phyloP scores from a whole-genome alignment of 73 alveolate species.

The Paramecium primaurelia region DNA sequence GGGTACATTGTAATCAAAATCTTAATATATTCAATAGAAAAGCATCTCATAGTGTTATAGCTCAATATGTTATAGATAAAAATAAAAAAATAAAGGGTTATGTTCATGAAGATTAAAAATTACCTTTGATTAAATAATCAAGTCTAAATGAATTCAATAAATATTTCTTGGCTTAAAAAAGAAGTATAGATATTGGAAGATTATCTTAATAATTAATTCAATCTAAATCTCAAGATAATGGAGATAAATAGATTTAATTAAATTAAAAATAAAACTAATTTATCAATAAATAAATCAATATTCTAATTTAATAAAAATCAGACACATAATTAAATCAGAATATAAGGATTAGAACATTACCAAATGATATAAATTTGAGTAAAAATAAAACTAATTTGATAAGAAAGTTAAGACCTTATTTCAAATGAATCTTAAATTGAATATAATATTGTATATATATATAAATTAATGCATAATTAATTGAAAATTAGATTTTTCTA shows the following conservation, averaged over 20 bases:
- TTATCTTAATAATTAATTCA: neutral
- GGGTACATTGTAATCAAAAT: neutral
- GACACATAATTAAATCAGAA: neutral
- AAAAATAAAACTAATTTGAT: neutral
- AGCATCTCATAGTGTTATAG: conserved; percentile 14
- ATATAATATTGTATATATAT: neutral
- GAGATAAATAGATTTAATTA: neutral
- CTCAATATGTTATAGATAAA: neutral
- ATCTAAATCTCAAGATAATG: neutral
- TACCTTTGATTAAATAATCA: neutral
- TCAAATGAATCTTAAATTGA: neutral
- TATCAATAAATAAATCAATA: neutral
- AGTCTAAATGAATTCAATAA: neutral
- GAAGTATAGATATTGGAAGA: neutral
- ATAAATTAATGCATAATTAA: neutral
- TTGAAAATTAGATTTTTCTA: neutral
- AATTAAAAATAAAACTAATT: neutral
- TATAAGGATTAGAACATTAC: neutral
- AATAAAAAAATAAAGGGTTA: neutral
- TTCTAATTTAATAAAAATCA: neutral
- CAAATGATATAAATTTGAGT: neutral
- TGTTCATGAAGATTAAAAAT: neutral
- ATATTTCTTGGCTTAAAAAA: neutral
- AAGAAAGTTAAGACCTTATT: neutral
- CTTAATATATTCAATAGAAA: neutral